phyloP scores from a whole-genome alignment of 176 grass and related monocot genomes.

The Pontederia paniculata region DNA sequence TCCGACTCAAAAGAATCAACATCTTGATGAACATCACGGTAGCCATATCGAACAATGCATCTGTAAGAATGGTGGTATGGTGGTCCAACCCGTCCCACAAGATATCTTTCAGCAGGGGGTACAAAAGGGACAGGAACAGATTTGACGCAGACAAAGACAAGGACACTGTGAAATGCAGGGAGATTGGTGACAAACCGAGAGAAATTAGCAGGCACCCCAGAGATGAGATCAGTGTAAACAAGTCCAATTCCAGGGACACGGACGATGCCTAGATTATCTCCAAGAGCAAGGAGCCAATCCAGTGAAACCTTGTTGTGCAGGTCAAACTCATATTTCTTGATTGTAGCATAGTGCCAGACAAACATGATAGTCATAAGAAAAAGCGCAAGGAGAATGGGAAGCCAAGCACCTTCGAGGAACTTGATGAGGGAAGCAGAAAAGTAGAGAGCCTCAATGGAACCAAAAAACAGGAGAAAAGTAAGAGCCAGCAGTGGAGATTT shows the following conservation, averaged over 20 bases:
- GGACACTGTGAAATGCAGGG: slow-evolving; percentile 12
- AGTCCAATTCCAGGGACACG: slow-evolving; percentile 15
- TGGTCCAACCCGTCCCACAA: slow-evolving; percentile 13
- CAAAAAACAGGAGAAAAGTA: slow-evolving; percentile 14
- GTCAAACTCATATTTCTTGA: slow-evolving; percentile 18
- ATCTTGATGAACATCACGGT: slow-evolving; percentile 15
- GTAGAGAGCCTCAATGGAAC: slow-evolving; percentile 12
- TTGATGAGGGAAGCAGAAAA: slow-evolving; percentile 16
- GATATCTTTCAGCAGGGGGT: slow-evolving; percentile 13
- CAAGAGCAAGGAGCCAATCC: slow-evolving; percentile 15
- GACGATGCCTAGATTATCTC: slow-evolving; percentile 9
- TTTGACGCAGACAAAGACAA: slow-evolving; percentile 14
- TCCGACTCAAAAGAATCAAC: slow-evolving; percentile 14
- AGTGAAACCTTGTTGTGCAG: slow-evolving; percentile 18
- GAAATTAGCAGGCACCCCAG: slow-evolving; percentile 11
- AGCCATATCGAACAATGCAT: slow-evolving; percentile 15
- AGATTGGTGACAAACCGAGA: slow-evolving; percentile 17
- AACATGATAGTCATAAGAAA: slow-evolving; percentile 11
- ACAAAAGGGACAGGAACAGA: slow-evolving; percentile 13
- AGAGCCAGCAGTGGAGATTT: not conserved
- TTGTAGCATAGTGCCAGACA: slow-evolving; percentile 12
- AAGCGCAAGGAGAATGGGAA: slow-evolving; percentile 13
- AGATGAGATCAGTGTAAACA: slow-evolving; percentile 9
- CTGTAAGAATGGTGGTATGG: slow-evolving; percentile 6
- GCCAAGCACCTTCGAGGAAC: slow-evolving; percentile 19